phyloP scores from a whole-genome alignment of 345 rosid genomes.

The Citrus sp. region DNA sequence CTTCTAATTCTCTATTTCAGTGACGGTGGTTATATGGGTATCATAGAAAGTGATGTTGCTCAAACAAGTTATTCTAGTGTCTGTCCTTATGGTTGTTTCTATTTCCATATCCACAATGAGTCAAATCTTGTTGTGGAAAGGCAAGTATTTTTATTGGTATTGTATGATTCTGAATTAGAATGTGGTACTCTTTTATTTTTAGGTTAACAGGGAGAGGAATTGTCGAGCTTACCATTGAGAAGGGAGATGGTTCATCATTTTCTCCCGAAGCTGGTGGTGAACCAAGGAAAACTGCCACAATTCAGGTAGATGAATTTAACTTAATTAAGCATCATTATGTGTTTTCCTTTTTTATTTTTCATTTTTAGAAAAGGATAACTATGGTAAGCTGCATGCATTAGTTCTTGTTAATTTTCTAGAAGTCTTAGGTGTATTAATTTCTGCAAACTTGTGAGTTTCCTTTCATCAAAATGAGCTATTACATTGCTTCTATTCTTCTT shows the following conservation, averaged over 20 bases:
- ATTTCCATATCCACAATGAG: not conserved
- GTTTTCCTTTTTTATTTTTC: not conserved
- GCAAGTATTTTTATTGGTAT: no score
- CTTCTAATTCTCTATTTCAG: not conserved
- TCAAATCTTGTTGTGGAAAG: not conserved
- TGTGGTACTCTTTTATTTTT: constrained; percentile 12
- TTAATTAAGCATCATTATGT: not conserved
- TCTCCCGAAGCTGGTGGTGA: constrained; percentile 80
- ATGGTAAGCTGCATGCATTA: not conserved
- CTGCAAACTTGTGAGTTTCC: not conserved
- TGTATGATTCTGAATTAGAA: not conserved
- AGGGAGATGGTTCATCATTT: constrained; percentile 78
- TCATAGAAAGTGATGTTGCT: not conserved
- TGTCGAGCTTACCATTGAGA: constrained; percentile 76
- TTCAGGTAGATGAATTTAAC: constrained; percentile 49
- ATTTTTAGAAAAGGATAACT: not conserved
- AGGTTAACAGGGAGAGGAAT: constrained; percentile 86
- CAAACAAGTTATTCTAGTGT: not conserved
- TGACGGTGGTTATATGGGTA: not conserved
- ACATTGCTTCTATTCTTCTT: not conserved
- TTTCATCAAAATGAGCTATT: not conserved
- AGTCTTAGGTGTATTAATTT: not conserved
- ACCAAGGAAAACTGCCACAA: constrained; percentile 56
- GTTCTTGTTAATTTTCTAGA: not conserved
- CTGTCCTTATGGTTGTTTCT: not conserved